Evolutionary conservation across 192 early-diverging fungal genomes (phyloP), one percentile per base, ranked within the genome.

Genomic region (Nowakowskiella sp.): DNA sequence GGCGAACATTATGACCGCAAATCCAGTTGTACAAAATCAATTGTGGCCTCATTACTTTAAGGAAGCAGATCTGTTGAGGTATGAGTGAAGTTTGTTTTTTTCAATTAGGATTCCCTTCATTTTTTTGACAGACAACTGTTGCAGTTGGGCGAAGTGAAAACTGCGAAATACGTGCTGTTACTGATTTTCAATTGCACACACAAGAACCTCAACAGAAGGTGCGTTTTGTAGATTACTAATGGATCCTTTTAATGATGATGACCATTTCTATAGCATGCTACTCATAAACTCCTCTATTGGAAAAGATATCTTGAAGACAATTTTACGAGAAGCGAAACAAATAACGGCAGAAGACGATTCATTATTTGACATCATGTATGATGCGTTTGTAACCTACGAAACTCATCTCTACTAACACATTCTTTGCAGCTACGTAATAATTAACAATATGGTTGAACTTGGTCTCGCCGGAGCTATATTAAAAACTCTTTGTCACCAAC

Each of bases 1-100:
- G 1, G 71, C 66, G 25, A 73, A 73, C 45, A 73, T 73, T 63
- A 73, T 73, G 71, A 73, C 71, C 1, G 64, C 57, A 28, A 70
- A 73, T 45, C 66, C 61, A 3, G 60, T 60, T 21, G 59, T 73
- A 9, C 63, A 65, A 51, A 64, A 66, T 56, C 58, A 56, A 39
- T 19, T 73, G 8, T 73, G 67, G 67, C 71, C 71, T 10, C 66
- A 54, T 16, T 73, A 64, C 29, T 68, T 73, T 36, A 44, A 53
- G 16, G 55, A 61, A 9, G 54, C 55, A 7, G 64, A 70, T 22
- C 44, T 73, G 2, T 53, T 73, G 1, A n/a, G 31, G 70, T 72
- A 49, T 49, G 60, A 49, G 6, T n/a, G 27, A n/a, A 58, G 26
- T 25, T 49, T 56, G 23, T 25, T 21, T 47, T 65, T 3, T 0